Percentiles rank a stretch among this genome's conserved stretches.
Conservation (phyloP, 306 rosid genomes). For the Corylus avellana region DNA sequence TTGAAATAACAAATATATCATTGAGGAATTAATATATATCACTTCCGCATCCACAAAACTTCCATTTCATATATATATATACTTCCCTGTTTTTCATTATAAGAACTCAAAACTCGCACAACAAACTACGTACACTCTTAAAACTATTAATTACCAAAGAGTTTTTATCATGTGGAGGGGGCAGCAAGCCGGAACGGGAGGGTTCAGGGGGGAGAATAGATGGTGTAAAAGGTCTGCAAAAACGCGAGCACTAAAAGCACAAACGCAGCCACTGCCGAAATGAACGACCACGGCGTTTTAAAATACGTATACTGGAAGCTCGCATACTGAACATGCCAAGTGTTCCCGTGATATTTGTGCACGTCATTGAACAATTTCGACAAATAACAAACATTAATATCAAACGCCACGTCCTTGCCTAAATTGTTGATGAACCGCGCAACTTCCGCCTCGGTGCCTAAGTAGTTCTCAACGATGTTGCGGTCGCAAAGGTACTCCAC, state of each 20-base stretch:
- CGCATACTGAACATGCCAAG: conserved; percentile 46
- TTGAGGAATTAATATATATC: background rate
- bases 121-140: background rate
- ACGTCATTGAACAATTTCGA: conserved; percentile 40
- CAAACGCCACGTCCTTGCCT: conserved; percentile 48
- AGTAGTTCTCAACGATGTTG: conserved; percentile 38
- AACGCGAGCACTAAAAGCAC: conserved; percentile 34
- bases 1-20: background rate
- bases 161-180: background rate
- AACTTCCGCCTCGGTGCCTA: conserved; percentile 37
- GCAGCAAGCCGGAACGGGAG: background rate
- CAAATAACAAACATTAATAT: conserved; percentile 39
- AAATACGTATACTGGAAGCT: conserved; percentile 47
- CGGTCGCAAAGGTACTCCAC: conserved; percentile 41
- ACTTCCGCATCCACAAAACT: background rate
- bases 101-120: background rate
- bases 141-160: no score
- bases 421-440: conserved; percentile 35
- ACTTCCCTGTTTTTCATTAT: background rate
- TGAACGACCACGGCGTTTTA: conserved; percentile 48
- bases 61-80: background rate
- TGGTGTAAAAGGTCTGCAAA: conserved; percentile 36
- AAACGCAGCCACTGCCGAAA: conserved; percentile 44
- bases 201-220: background rate
- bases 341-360: conserved; percentile 28